Base-by-base conservation (phyloP, 495 filamentous ascomycete species). In the Stereocaulon alpinum region DNA sequence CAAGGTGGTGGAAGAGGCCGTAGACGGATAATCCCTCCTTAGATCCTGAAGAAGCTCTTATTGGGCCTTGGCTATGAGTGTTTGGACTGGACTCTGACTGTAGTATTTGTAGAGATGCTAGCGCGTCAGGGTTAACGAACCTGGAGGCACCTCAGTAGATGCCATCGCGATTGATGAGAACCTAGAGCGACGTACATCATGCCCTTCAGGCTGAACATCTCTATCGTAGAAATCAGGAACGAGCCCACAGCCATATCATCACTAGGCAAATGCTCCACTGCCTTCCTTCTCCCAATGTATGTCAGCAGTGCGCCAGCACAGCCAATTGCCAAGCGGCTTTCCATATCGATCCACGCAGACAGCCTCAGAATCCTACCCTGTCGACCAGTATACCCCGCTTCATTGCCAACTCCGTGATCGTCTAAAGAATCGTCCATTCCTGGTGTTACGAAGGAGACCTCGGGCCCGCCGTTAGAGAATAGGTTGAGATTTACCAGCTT, bases 11-110 rank as follows among this genome's bases (percentile, higher is more conserved):
- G 61, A 94, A 90, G 14, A 94, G 75, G 4, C 91, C 93, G 62
- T 87, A 94, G 1, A 98, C 71, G 2, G 91, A 96, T n/a, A 96
- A 79, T 9, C 84, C 86, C 69, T 96, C 90, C 68, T 96, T 96
- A 0, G 85, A 81, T 15, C 85, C 85, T 0, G 85, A 85, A 9
- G 79, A 76, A 6, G 79, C 83, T 61, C 72, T 82, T 12, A 78
- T 82, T 14, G 87, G 85, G 2, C 87, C 89, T 70, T 90, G 87
- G 66, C 86, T 88, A 50, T 93, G 86, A 47, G 83, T 82, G 61
- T 91, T 89, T 9, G 91, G 91, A 71, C 93, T 89, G 18, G 82
- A 84, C 64, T 96, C 91, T 6, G 85, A 82, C 54, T 87, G 86
- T 40, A 96, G 73, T 15, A 98, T 89, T 63, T 97, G 91, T 27